A percentile compares a stretch with the other conserved stretches of the same genome.
phyloP scores from a whole-genome alignment of 768 basidiomycete genomes.

The Tulasnella sp. region DNA sequence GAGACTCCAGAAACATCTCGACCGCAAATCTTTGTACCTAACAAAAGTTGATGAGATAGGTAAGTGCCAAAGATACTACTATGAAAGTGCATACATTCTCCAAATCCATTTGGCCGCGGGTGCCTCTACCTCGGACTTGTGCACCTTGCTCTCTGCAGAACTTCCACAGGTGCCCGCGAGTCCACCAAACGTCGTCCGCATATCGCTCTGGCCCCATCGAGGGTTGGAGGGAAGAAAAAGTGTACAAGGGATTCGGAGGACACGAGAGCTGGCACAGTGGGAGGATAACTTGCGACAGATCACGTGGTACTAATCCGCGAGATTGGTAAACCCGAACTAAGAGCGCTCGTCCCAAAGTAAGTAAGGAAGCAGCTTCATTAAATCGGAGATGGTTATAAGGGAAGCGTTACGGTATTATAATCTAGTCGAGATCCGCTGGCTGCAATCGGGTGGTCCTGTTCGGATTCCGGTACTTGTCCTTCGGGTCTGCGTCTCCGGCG shows the following conservation, averaged over 20 bases:
- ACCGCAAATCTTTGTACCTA: background rate
- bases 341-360: too few relatives aligned
- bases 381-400: too few relatives aligned
- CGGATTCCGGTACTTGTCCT: constrained; percentile 1
- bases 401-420: too few relatives aligned
- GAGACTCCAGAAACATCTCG: background rate
- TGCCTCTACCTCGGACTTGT: background rate
- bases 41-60: background rate
- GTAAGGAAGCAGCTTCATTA: background rate
- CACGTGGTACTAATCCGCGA: too few relatives aligned
- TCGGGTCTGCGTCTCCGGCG: background rate
- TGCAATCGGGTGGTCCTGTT: background rate
- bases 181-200: background rate
- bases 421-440: constrained; percentile 7
- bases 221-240: background rate
- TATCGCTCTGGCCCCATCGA: background rate
- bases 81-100: background rate
- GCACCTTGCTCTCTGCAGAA: background rate
- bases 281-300: too few relatives aligned
- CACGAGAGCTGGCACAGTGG: background rate
- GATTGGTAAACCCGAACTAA: too few relatives aligned
- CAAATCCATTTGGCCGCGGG: background rate
- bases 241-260: background rate
- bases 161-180: background rate
- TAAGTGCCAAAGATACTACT: background rate